Conservation (phyloP, 1,139 yeast species). For the Pichia kudriavzevii region DNA sequence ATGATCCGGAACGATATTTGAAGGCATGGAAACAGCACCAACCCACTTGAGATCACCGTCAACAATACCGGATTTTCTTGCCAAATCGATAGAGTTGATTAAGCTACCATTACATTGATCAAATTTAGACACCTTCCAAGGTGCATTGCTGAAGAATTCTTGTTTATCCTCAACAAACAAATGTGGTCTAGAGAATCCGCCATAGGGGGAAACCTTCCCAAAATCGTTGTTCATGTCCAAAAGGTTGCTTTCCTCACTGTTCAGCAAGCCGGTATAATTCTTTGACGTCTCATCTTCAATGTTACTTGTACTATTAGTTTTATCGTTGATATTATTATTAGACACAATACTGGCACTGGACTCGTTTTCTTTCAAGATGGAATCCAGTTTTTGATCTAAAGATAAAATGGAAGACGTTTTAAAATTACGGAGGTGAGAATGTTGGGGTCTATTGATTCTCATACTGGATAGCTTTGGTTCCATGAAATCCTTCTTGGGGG, state of each 20-base stretch:
- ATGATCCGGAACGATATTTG: constrained; percentile 61
- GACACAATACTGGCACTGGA: not conserved
- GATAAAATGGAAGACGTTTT: constrained; percentile 13
- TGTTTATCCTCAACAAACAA: constrained; percentile 38
- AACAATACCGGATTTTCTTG: constrained; percentile 37
- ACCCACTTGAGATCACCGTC: constrained; percentile 60
- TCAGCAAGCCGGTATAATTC: constrained; percentile 6
- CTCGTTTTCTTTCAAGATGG: not conserved
- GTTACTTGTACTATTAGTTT: not conserved
- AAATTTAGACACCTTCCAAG: constrained; percentile 66
- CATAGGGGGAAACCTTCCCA: constrained; percentile 56
- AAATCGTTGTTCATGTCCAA: constrained; percentile 3
- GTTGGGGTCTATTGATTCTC: constrained; percentile 34
- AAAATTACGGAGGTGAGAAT: constrained; percentile 9
- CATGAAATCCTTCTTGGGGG: constrained; percentile 11
- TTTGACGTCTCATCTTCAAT: constrained; percentile 7
- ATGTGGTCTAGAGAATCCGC: constrained; percentile 61
- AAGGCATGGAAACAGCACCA: constrained; percentile 87
- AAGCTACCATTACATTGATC: constrained; percentile 86
- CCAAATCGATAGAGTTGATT: constrained; percentile 71
- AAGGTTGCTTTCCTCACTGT: constrained; percentile 11
- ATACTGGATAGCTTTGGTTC: constrained; percentile 29
- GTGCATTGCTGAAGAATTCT: constrained; percentile 60
- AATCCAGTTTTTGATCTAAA: constrained; percentile 9
- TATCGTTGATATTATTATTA: not conserved